These are phyloP conservation scores for Aspergillus tamarii DNA, from an alignment of 2,329 filamentous ascomycete species.

Conservation along the genomic window DNA sequence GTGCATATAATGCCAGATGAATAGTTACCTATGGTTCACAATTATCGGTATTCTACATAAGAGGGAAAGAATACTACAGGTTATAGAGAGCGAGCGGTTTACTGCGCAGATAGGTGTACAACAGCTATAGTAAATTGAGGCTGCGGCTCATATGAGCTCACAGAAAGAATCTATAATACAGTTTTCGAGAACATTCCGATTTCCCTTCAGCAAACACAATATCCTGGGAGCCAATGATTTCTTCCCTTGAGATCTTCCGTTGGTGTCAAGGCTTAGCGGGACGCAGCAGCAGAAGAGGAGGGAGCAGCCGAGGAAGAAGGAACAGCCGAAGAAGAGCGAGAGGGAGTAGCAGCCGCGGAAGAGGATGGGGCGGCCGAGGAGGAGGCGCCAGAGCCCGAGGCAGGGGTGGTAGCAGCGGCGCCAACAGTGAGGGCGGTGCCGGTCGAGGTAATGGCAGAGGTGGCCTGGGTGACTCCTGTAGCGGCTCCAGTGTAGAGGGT, in stretches of 20 bases:
- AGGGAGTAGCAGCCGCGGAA: slow-evolving; percentile 1
- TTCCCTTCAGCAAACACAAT: not conserved
- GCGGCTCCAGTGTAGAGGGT: slow-evolving; percentile 22
- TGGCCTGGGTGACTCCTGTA: slow-evolving; percentile 16
- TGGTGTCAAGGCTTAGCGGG: not conserved
- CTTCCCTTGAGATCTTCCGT: not conserved
- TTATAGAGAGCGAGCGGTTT: not conserved
- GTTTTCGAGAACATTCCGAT: not conserved
- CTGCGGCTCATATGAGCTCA: not conserved
- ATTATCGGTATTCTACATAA: not conserved
- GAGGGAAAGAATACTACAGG: not conserved
- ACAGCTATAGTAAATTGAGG: not conserved
- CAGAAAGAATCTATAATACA: not conserved
- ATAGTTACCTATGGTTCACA: no score
- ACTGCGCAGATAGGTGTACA: not conserved
- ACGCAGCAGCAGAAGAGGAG: slow-evolving; percentile 5
- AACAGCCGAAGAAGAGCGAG: not conserved
- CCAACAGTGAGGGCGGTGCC: slow-evolving; percentile 13
- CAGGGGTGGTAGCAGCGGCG: slow-evolving; percentile 3
- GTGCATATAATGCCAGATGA: not conserved
- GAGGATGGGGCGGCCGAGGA: slow-evolving; percentile 2
- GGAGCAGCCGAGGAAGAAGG: slow-evolving; percentile 2
- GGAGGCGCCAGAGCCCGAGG: not conserved
- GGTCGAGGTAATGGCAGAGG: slow-evolving; percentile 19
- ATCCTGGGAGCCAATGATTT: no score